phyloP scores from a whole-genome alignment of 768 basidiomycete genomes.

The Termitomyces heimii region DNA sequence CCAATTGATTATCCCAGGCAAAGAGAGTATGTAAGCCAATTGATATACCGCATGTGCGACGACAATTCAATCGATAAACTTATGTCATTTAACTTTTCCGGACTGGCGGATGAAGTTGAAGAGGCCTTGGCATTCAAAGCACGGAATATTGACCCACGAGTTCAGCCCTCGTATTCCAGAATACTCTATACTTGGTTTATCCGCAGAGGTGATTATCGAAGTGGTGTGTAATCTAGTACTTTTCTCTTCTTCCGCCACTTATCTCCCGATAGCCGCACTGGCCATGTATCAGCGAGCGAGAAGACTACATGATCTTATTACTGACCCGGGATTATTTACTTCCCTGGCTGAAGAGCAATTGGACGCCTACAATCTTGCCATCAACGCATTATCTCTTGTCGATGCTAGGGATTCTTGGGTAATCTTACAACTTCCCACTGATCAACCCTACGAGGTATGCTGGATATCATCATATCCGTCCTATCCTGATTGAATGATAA shows the following conservation, averaged over 20 bases:
- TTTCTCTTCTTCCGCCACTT: slow-evolving; percentile 7
- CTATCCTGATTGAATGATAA: slow-evolving; percentile 7
- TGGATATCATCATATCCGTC: slow-evolving; percentile 14
- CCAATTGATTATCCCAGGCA: slow-evolving; percentile 41
- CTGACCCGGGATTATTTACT: slow-evolving; percentile 31
- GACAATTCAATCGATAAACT: slow-evolving; percentile 74
- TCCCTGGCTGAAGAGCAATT: slow-evolving; percentile 60
- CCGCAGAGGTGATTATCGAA: slow-evolving; percentile 82
- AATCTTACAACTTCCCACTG: slow-evolving; percentile 50
- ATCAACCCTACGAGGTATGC: slow-evolving; percentile 43
- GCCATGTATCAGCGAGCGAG: slow-evolving; percentile 91
- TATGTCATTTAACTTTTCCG: slow-evolving; percentile 79
- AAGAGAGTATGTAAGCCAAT: slow-evolving; percentile 72
- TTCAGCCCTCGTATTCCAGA: slow-evolving; percentile 79
- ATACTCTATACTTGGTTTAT: slow-evolving; percentile 96
- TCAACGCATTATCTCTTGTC: slow-evolving; percentile 83
- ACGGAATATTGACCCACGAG: slow-evolving; percentile 85
- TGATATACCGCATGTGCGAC: slow-evolving; percentile 93
- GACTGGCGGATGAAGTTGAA: slow-evolving; percentile 83
- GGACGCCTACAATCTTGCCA: slow-evolving; percentile 79
- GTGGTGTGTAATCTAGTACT: slow-evolving; percentile 50
- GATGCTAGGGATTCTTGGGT: slow-evolving; percentile 84
- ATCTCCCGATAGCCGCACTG: slow-evolving; percentile 58
- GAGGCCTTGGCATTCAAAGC: slow-evolving; percentile 87
- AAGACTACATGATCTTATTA: slow-evolving; percentile 59